phyloP scores from a whole-genome alignment of 345 rosid species.

The Cochlearia excelsa region DNA sequence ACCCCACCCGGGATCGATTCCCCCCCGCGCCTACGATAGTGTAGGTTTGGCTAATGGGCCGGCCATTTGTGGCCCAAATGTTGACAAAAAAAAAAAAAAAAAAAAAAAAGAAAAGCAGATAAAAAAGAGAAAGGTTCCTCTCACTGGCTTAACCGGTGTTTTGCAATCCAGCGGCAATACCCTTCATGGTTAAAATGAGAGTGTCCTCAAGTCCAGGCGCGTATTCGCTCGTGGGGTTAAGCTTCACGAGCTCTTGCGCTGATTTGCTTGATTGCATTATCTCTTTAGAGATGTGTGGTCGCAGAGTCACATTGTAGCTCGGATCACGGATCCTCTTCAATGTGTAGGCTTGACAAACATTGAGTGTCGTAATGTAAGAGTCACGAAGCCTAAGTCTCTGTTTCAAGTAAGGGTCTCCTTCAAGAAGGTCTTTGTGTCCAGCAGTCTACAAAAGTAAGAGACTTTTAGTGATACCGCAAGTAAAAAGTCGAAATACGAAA shows the following conservation, averaged over 20 bases:
- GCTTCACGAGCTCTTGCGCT: constrained; percentile 65
- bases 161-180: constrained; percentile 91
- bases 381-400: constrained; percentile 92
- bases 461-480: background rate
- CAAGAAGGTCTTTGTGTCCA: constrained; percentile 91
- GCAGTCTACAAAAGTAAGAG: constrained; percentile 54
- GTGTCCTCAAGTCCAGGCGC: constrained; percentile 97
- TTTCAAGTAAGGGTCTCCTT: constrained; percentile 92
- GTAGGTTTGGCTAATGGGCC: too few species aligned
- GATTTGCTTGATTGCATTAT: constrained; percentile 70
- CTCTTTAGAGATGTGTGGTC: constrained; percentile 88
- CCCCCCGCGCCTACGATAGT: too few species aligned
- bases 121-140: constrained; percentile 1
- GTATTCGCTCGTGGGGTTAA: constrained; percentile 82
- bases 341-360: constrained; percentile 93
- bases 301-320: constrained; percentile 60
- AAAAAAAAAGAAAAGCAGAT: background rate
- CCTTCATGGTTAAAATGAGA: constrained; percentile 97
- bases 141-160: constrained; percentile 70
- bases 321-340: constrained; percentile 86
- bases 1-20: too few species aligned
- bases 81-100: too few species aligned
- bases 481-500: background rate
- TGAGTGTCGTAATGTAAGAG: constrained; percentile 92
- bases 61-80: too few species aligned